These are phyloP conservation scores for Pythium brassicae DNA, from an alignment of 352 stramenopile species.

Conservation along the genomic window DNA sequence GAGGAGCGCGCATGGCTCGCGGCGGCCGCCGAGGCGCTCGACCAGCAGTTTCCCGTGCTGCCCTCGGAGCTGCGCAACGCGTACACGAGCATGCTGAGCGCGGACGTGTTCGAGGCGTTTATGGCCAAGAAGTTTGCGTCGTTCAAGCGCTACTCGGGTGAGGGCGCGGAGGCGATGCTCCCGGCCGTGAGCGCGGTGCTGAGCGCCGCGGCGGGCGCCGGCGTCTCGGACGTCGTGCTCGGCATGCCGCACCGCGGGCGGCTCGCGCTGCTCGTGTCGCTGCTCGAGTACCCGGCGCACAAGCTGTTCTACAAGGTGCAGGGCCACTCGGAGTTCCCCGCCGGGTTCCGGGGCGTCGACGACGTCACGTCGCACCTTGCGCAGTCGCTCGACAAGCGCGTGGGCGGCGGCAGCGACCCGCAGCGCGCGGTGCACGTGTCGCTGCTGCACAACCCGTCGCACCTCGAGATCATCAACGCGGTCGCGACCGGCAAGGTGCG, in stretches of 20 bases:
- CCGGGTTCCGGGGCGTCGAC: slow-evolving; percentile 55
- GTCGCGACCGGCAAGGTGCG: slow-evolving; percentile 82
- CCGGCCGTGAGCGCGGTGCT: slow-evolving; percentile 70
- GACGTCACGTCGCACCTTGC: slow-evolving; percentile 88
- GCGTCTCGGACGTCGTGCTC: slow-evolving; percentile 75
- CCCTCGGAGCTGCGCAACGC: slow-evolving; percentile 72
- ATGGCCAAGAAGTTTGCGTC: slow-evolving; percentile 83
- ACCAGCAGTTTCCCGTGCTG: slow-evolving; percentile 39
- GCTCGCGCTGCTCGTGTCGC: slow-evolving; percentile 65
- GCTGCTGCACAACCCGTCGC: slow-evolving; percentile 82
- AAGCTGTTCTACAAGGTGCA: slow-evolving; percentile 85
- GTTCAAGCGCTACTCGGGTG: slow-evolving; percentile 86
- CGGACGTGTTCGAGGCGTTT: slow-evolving; percentile 83
- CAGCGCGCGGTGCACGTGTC: slow-evolving; percentile 88
- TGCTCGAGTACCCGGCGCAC: slow-evolving; percentile 77
- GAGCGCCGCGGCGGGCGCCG: slow-evolving; percentile 36
- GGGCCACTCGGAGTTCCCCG: slow-evolving; percentile 68
- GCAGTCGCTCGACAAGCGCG: slow-evolving; percentile 66
- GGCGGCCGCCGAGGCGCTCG: slow-evolving; percentile 40
- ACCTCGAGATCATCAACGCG: slow-evolving; percentile 87
- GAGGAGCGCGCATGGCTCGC: slow-evolving; percentile 74
- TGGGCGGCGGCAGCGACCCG: slow-evolving; percentile 28
- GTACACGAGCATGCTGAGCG: slow-evolving; percentile 74
- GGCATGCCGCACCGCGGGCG: slow-evolving; percentile 85
- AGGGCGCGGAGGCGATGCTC: slow-evolving; percentile 82